A percentile compares a stretch with the other conserved stretches of the same genome.
Conservation (phyloP, 192 early-diverging fungal species). For the Chytriomyces sp. region DNA sequence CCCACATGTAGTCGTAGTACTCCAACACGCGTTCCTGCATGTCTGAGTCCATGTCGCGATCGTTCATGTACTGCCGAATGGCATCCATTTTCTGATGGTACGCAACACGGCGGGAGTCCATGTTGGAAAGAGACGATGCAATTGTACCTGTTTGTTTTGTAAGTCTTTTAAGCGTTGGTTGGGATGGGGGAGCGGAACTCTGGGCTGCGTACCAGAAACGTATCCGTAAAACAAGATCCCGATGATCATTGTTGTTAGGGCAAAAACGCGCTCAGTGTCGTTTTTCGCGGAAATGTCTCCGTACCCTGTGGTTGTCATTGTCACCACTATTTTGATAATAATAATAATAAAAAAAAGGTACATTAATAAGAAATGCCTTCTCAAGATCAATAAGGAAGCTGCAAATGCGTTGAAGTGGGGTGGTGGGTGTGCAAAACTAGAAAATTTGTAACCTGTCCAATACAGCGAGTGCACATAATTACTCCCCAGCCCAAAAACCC, state of each 20-base stretch:
- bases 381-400: too few species aligned
- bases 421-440: slow-evolving; percentile 1
- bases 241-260: slow-evolving; percentile 45
- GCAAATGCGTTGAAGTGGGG: neutral
- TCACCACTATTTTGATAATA: slow-evolving; percentile 40
- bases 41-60: slow-evolving; percentile 56
- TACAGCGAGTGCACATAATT: slow-evolving; percentile 49
- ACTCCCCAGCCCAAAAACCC: slow-evolving; percentile 29
- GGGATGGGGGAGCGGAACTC: too few species aligned
- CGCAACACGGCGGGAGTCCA: slow-evolving; percentile 57
- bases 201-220: slow-evolving; percentile 48
- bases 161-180: neutral
- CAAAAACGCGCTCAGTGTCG: slow-evolving; percentile 52
- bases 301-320: slow-evolving; percentile 60
- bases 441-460: slow-evolving; percentile 57
- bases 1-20: slow-evolving; percentile 65
- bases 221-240: slow-evolving; percentile 59
- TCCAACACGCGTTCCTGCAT: slow-evolving; percentile 59
- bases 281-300: slow-evolving; percentile 57
- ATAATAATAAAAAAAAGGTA: neutral
- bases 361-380: neutral
- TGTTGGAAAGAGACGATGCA: slow-evolving; percentile 60
- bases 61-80: slow-evolving; percentile 58
- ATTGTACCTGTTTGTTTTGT: slow-evolving; percentile 42
- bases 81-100: slow-evolving; percentile 60